Base-by-base conservation (phyloP, 805 yeast species). In the Ogataea parapolymorpha region DNA sequence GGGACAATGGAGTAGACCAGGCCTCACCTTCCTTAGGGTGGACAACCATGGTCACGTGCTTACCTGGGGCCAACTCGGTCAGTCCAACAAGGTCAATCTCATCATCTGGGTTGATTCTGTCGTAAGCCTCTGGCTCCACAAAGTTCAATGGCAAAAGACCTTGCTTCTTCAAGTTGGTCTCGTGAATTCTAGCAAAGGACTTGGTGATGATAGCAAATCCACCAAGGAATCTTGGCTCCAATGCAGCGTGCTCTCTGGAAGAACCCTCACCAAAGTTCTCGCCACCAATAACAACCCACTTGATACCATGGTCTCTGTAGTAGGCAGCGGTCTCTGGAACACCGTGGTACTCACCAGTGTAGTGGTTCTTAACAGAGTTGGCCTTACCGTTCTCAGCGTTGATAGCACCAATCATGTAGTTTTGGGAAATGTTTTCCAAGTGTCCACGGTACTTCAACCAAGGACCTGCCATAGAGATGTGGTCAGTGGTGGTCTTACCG, bases 361-460 rank as follows among this genome's bases (percentile, higher is more conserved):
- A 80, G 63, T 77, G 83, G 79, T 91, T 88, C 77, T 78, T 85
- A 55, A 93, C 80, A 61, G 73, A 72, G 86, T 91, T 91, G 54
- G 95, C 95, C 79, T 91, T 87, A 55, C 82, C 85, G 72, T 91
- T 91, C 75, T 85, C 97, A 65, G 90, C 90, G 74, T 91, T 91
- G 68, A 82, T 90, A 56, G 98, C 98, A 77, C 99, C 99, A 77
- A 91, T 91, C 96, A 91, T 90, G 76, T 93, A 91, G 80, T 93
- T 91, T 81, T 91, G 89, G 56, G 97, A 89, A 66, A 91, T 93
- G 83, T 91, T 91, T 77, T 89, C 91, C 75, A 91, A 79, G 77
- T 91, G 99, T 73, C 99, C 99, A 79, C 97, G 87, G 91, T 91
- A 91, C 77, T 91, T 91, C 80, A 91, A 85, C 99, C 99, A 91